phyloP scores from a whole-genome alignment of 495 filamentous ascomycete genomes.

The Sabuloglossum arenarium region DNA sequence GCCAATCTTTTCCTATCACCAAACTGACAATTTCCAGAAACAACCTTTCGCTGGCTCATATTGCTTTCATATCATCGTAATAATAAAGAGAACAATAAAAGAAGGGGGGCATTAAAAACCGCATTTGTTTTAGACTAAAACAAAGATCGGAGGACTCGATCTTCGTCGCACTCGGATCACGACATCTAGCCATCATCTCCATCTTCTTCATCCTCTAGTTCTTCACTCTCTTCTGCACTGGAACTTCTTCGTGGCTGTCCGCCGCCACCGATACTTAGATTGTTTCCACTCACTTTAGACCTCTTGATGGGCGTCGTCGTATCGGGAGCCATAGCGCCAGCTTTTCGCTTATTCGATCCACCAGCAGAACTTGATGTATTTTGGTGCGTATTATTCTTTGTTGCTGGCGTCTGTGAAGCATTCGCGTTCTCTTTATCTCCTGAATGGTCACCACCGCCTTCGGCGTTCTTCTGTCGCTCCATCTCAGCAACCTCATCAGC shows the following conservation, averaged over 20 bases:
- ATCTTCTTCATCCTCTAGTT: conserved; percentile 15
- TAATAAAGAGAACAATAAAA: neutral
- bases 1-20: conserved; percentile 1
- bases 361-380: conserved; percentile 19
- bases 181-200: conserved; percentile 5
- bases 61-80: neutral
- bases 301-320: conserved; percentile 31
- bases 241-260: conserved; percentile 9
- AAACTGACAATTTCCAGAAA: conserved; percentile 1
- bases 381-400: conserved; percentile 17
- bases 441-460: conserved; percentile 7
- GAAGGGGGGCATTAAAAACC: neutral
- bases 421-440: conserved; percentile 14
- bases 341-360: conserved; percentile 19
- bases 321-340: conserved; percentile 15
- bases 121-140: neutral
- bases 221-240: conserved; percentile 13
- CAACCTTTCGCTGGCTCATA: conserved; percentile 1
- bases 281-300: conserved; percentile 19
- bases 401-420: conserved; percentile 16
- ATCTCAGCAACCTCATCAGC: conserved; percentile 93
- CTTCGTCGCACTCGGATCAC: neutral
- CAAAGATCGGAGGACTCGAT: neutral
- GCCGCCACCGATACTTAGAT: conserved; percentile 7
- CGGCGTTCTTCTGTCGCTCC: conserved; percentile 35